Evolutionary conservation across 164 flowering plant genomes (phyloP), one percentile per base, ranked within the genome.

Genomic region (Magnolia changhungtana): DNA sequence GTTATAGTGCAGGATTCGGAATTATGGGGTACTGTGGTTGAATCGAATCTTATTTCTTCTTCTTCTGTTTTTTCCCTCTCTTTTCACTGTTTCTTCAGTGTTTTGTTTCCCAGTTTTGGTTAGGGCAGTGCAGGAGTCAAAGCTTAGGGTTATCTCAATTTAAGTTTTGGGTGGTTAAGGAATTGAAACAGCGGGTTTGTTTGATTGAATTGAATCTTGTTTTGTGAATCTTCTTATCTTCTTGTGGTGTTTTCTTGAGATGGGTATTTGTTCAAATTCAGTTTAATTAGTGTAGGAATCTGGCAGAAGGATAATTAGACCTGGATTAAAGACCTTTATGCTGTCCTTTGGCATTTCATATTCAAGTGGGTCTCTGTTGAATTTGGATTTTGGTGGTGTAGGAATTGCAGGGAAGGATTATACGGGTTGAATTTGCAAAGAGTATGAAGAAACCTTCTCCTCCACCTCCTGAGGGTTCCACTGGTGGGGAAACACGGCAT

Each of bases 401-500:
- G 99, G 96, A 90, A 81, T 63, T 91, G 74, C 82, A 83, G 2
- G 97, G 95, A n/a, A 89, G 98, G 81, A 83, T 80, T 37, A 86
- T 95, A 68, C 88, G 84, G 75, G 90, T 95, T 50, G 88, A 90
- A 70, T 89, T 85, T 83, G 89, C 98, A 45, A 93, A 84, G 84
- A 83, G 86, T 69, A 84, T 86, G 75, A 93, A 83, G 82, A 93
- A 79, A 83, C 95, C 92, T 75, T 24, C 88, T 10, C 87, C 87
- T 76, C 81, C 85, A 27, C 82, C 83, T 75, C 83, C 86, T n/a
- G 31, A 8, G n/a, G 64, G 66, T 52, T 20, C 72, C 63, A 81
- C 86, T 45, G 51, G 72, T 27, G 74, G 73, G 61, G 93, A 91
- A 82, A 89, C 94, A 49, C 86, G 84, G 49, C 84, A 93, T 83